Base-by-base conservation (phyloP, 108 stramenopile genomes). In the Stephanodiscus triporus region DNA sequence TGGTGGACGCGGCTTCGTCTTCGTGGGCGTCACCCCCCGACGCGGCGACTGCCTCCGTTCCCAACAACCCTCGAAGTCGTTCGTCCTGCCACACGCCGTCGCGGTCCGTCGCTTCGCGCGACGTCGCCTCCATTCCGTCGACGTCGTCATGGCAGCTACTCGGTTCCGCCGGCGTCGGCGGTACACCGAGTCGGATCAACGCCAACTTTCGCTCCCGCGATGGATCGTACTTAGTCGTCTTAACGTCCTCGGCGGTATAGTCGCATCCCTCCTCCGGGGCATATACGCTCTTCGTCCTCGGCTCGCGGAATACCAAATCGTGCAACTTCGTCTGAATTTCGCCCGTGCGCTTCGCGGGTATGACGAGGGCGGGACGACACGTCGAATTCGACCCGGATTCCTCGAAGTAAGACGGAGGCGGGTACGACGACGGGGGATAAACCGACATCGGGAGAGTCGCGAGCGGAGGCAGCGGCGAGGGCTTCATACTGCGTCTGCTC, bases 221-320 rank as follows among this genome's bases (percentile, higher is more conserved):
- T 19, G 77, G 68, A 55, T 76, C 72, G 24, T 73, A 56, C 17
- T 51, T 29, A 55, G 7, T 48, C 36, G 47, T 47, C n/a, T 20
- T 20, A 19, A 50, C 38, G 49, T 57, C 72, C 24, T 66, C 58
- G 59, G 57, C 23, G 63, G 50, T 26, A 56, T 64, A 84, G 54
- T 68, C 81, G 47, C 53, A 47, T 17, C 66, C 73, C 69, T 59
- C 84, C 71, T 77, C 80, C n/a, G 67, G 34, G 30, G 50, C 51
- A 29, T 82, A 83, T 10, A 95, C 84, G 23, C 79, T 64, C 63
- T 87, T 90, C 17, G 84, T 58, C 66, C 88, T 88, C 20, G 91
- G 86, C 61, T 86, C 85, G 19, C 73, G 17, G 57, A 92, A 75
- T 30, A 92, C 48, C 14, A 92, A 30, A 10, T 70, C 70, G 27